Percentiles rank a stretch among this genome's conserved stretches.
Evolutionary conservation across 345 rosid species (phyloP).

Genomic region (Heritiera littoralis): DNA sequence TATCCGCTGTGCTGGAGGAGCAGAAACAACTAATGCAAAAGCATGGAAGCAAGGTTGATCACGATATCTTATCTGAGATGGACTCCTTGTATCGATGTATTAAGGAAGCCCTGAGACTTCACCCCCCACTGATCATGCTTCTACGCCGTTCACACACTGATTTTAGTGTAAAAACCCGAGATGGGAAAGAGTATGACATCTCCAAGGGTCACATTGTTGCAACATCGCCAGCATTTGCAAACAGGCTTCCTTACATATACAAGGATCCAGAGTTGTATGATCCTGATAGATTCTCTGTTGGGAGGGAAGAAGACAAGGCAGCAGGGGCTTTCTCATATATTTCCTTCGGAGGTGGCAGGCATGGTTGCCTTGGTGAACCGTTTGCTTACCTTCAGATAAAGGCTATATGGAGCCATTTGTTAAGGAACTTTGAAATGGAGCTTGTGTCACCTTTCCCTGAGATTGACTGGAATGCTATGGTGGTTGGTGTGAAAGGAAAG

Average conservation of each 20-base stretch:
- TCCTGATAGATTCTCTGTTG: conserved; percentile 74
- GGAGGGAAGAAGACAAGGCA: conserved; percentile 91
- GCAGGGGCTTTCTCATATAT: conserved; percentile 89
- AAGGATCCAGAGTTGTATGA: conserved; percentile 81
- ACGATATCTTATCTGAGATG: conserved; percentile 87
- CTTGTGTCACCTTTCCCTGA: conserved; percentile 89
- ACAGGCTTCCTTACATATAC: conserved; percentile 80
- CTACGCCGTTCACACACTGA: conserved; percentile 79
- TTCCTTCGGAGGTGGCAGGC: conserved; percentile 94
- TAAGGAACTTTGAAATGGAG: conserved; percentile 88
- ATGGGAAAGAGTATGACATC: conserved; percentile 78
- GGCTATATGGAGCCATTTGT: conserved; percentile 97
- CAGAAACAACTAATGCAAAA: conserved; percentile 68
- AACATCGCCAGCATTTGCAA: conserved; percentile 93
- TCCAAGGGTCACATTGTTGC: conserved; percentile 94
- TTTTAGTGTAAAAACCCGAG: conserved; percentile 70
- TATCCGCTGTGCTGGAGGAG: conserved; percentile 68
- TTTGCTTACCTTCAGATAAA: conserved; percentile 97
- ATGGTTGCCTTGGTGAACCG: conserved; percentile 96
- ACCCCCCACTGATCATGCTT: conserved; percentile 90
- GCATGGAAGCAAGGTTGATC: conserved; percentile 82
- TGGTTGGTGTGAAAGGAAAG: conserved; percentile 94
- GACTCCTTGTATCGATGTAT: conserved; percentile 84
- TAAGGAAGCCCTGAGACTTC: conserved; percentile 94
- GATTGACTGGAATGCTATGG: conserved; percentile 99